Conservation (phyloP, 1,284 basidiomycete genomes). For the Sporisorium iseilematis-ciliati region DNA sequence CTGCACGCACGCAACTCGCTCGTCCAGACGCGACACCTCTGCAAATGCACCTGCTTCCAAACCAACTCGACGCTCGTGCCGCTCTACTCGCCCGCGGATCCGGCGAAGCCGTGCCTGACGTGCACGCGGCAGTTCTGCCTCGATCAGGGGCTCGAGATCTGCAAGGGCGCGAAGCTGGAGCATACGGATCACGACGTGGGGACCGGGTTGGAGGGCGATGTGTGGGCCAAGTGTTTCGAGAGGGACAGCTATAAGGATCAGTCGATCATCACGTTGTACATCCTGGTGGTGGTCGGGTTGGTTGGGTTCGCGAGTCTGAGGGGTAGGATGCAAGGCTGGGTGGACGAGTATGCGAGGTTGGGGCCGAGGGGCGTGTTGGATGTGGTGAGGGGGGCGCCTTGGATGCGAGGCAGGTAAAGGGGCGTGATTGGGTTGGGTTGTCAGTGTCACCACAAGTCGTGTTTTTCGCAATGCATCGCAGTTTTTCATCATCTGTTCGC, state of each 20-base stretch:
- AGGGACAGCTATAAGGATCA: conserved; percentile 66
- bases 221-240: conserved; percentile 69
- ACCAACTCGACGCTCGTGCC: conserved; percentile 69
- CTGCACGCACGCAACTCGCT: background rate
- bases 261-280: conserved; percentile 62
- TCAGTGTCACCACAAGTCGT: background rate
- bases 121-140: conserved; percentile 69
- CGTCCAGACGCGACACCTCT: conserved; percentile 49
- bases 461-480: conserved; percentile 4
- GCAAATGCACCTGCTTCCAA: conserved; percentile 69
- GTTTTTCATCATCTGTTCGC: background rate
- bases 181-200: conserved; percentile 66
- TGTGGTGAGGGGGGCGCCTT: conserved; percentile 35
- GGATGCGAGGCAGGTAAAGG: conserved; percentile 17
- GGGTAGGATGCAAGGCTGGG: conserved; percentile 29
- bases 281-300: conserved; percentile 51
- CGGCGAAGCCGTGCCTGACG: conserved; percentile 62
- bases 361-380: conserved; percentile 30
- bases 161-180: conserved; percentile 64
- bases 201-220: conserved; percentile 68
- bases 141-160: conserved; percentile 62
- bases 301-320: conserved; percentile 30
- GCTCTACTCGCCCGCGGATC: conserved; percentile 55
- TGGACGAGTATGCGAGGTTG: conserved; percentile 16
- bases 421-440: background rate